Base-by-base conservation (phyloP, 139 green algal genomes). In the Diplosphaera chodatii region DNA sequence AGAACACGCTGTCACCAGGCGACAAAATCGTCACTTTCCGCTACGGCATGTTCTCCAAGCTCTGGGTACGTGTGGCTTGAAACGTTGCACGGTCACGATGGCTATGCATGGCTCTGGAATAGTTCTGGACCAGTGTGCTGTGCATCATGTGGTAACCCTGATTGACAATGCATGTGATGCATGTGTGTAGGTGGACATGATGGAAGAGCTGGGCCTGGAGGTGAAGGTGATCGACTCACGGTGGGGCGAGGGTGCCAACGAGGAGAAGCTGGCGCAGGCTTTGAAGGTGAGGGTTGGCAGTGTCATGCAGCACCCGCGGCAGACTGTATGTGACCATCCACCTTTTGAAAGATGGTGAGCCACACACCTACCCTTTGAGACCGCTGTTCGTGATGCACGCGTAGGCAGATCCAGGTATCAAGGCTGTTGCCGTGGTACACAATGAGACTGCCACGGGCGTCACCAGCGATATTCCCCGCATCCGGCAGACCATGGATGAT, bases 391-490 rank as follows among this genome's bases (percentile, higher is more conserved):
- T n/a, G n/a, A n/a, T n/a, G n/a, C n/a, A n/a, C n/a, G n/a, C n/a
- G n/a, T n/a, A 75, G 32, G 80, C 84, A 37, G 94, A 98, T 81
- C 91, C 75, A 4, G 76, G 80, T 27, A 94, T 98, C 82, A 98
- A 97, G 82, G 93, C 93, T 8, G 94, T 98, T 48, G 87, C 78
- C 32, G 89, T 98, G 8, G 94, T 98, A 29, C 94, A 98, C 86
- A 98, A 98, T 72, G 94, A 98, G 82, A 98, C 94, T 1, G 93
- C 94, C 8, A 98, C 94, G 16, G 94, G 89, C 22, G 88, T 96
- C 22, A 98, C 93, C 22, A 88, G 77, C 28, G 88, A 97, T 82
- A 87, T 98, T 33, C 78, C 30, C 63, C 77, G 84, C 63, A 73
- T 82, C 33, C 76, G 86, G 33, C 66, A 84, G 31, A 86, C 84